phyloP scores from a whole-genome alignment of 1,139 yeast genomes.

The Taphrina betulina region DNA sequence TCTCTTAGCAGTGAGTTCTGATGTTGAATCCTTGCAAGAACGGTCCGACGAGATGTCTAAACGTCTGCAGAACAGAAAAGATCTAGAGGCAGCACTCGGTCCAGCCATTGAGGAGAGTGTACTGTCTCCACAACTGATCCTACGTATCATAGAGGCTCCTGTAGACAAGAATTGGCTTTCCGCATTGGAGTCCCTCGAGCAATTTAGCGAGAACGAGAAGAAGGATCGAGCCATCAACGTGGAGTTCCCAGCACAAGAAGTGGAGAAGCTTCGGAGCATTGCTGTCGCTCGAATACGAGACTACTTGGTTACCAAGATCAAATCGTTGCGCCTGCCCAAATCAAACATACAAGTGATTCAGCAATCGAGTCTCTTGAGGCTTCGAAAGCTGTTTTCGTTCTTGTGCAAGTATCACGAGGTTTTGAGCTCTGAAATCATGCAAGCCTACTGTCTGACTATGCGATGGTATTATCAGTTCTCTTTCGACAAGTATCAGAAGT shows the following conservation, averaged over 20 bases:
- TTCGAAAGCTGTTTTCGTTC: slow-evolving; percentile 62
- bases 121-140: slow-evolving; percentile 41
- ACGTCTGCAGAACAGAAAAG: slow-evolving; percentile 49
- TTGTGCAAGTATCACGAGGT: slow-evolving; percentile 56
- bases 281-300: slow-evolving; percentile 75
- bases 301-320: slow-evolving; percentile 62
- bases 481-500: slow-evolving; percentile 74
- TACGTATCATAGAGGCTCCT: slow-evolving; percentile 36
- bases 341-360: slow-evolving; percentile 72
- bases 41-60: slow-evolving; percentile 60
- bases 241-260: slow-evolving; percentile 32
- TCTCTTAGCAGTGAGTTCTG: slow-evolving; percentile 58
- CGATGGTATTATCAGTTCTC: slow-evolving; percentile 84
- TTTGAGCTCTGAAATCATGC: slow-evolving; percentile 71
- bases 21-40: slow-evolving; percentile 57
- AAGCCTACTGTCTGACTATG: slow-evolving; percentile 85
- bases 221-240: slow-evolving; percentile 25
- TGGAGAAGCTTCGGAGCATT: slow-evolving; percentile 43
- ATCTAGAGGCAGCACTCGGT: slow-evolving; percentile 33
- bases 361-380: slow-evolving; percentile 55
- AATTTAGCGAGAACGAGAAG: slow-evolving; percentile 32
- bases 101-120: slow-evolving; percentile 34
- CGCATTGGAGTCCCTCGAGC: slow-evolving; percentile 36
- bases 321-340: slow-evolving; percentile 56
- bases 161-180: slow-evolving; percentile 35